These are phyloP conservation scores for sweet orange (Citrus sinensis) DNA, from an alignment of 345 rosid genomes.

Conservation along the genomic window DNA sequence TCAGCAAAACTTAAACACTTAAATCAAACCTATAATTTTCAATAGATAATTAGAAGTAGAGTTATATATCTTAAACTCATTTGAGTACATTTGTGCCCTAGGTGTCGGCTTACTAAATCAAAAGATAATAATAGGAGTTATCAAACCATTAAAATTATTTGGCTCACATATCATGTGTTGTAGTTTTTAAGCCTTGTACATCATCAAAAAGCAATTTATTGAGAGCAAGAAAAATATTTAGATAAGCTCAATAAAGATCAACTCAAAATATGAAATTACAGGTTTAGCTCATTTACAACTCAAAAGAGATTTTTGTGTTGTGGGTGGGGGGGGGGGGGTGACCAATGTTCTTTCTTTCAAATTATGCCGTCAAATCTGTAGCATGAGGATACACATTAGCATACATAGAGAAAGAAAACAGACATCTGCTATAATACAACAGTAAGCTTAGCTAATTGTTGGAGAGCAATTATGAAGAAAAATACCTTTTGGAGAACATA, in stretches of 20 bases:
- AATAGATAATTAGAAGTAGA: background rate
- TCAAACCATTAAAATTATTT: background rate
- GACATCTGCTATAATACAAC: background rate
- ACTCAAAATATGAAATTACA: background rate
- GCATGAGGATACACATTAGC: background rate
- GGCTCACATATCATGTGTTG: background rate
- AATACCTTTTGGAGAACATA: conserved; percentile 96
- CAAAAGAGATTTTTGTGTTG: background rate
- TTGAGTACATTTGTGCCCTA: background rate
- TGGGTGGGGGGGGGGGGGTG: background rate
- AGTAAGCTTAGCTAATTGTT: background rate
- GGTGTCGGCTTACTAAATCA: background rate
- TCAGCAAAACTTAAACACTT: background rate
- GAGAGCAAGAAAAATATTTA: background rate
- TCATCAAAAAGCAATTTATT: background rate
- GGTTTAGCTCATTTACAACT: background rate
- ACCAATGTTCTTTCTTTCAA: background rate
- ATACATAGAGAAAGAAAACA: background rate
- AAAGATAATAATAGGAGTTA: background rate
- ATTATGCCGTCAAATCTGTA: background rate
- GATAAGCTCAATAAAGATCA: background rate
- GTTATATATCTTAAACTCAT: background rate
- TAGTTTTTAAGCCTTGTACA: background rate
- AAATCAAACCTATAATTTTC: background rate
- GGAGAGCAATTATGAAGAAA: background rate